Conservation (phyloP, 78 protist species). For the slime mould (Dictyostelium discoideum) region dicty_2.7 NC_007091.3:3754001-3754500, state of each 20-base stretch:
- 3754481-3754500: slow-evolving; percentile 71
- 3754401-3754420: slow-evolving; percentile 9
- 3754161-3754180: slow-evolving; percentile 42
- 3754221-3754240: slow-evolving; percentile 20
- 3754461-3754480: slow-evolving; percentile 37
- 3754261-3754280: slow-evolving; percentile 49
- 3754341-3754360: slow-evolving; percentile 3
- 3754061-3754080: slow-evolving; percentile 31
- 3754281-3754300: slow-evolving; percentile 31
- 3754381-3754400: slow-evolving; percentile 21
- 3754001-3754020: too few species aligned
- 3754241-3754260: slow-evolving; percentile 49
- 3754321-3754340: slow-evolving; percentile 18
- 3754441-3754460: slow-evolving; percentile 52
- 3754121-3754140: slow-evolving; percentile 42
- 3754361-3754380: background rate
- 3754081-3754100: slow-evolving; percentile 19
- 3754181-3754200: slow-evolving; percentile 42
- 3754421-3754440: slow-evolving; percentile 56
- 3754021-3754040: too few species aligned
- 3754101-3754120: background rate
- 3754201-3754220: slow-evolving; percentile 11
- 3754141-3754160: slow-evolving; percentile 47
- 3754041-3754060: too few species aligned
- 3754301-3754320: slow-evolving; percentile 40